These are phyloP conservation scores for Dendrocalamus latiflorus DNA, from an alignment of 202 grass and related monocot genomes.

Conservation along the genomic window DNA sequence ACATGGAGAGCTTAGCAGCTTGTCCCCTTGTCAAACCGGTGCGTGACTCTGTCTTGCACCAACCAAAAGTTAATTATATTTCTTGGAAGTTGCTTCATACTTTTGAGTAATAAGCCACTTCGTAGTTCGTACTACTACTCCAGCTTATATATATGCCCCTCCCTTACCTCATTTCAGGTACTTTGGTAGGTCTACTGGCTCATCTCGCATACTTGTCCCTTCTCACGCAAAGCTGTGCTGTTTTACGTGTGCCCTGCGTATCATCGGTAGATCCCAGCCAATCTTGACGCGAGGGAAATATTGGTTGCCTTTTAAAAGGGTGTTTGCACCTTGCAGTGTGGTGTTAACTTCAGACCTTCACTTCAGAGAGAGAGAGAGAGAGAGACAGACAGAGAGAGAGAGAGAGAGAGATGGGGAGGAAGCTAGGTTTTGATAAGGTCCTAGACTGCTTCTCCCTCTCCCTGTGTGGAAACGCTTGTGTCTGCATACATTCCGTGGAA, in stretches of 20 bases:
- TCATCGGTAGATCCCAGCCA: conserved; percentile 2
- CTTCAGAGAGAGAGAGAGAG: neutral
- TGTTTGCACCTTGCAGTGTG: neutral
- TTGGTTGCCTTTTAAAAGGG: conserved; percentile 1
- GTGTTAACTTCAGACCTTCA: neutral
- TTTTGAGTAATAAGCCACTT: conserved; percentile 21
- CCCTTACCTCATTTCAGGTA: neutral
- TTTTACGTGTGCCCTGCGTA: neutral
- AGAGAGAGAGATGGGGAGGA: conserved; percentile 34
- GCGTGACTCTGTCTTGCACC: conserved; percentile 21
- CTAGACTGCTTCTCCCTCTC: conserved; percentile 78
- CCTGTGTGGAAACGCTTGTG: conserved; percentile 53
- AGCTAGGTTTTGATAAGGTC: conserved; percentile 53
- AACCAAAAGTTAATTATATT: conserved; percentile 8
- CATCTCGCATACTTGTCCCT: conserved; percentile 38
- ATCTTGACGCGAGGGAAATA: neutral
- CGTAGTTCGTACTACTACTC: neutral
- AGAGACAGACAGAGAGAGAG: neutral
- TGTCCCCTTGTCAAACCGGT: conserved; percentile 47
- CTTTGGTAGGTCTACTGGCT: conserved; percentile 26
- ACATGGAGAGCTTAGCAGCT: conserved; percentile 51
- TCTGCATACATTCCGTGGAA: conserved; percentile 48
- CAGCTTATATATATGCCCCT: conserved; percentile 1
- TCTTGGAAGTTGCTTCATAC: neutral
- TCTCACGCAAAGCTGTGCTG: conserved; percentile 5